A percentile compares a stretch with the other conserved stretches of the same genome.
Evolutionary conservation across 345 rosid genomes (phyloP).

Genomic region (Lepidium didymum): DNA sequence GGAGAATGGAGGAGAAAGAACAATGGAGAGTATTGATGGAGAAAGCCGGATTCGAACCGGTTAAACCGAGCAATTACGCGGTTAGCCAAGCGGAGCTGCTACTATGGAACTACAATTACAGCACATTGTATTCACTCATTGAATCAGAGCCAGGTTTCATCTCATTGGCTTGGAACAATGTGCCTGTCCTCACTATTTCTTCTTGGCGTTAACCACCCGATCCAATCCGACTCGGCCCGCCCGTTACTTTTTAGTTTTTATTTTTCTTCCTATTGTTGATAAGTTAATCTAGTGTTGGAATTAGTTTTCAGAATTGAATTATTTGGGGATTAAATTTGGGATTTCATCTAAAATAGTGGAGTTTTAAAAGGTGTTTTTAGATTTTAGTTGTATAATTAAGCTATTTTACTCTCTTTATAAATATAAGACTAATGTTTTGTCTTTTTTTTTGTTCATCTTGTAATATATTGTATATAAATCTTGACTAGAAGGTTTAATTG

Average conservation of each 20-base stretch:
- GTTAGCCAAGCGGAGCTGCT: conserved; percentile 69
- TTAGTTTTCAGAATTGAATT: not conserved
- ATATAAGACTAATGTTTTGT: not conserved
- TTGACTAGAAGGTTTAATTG: not conserved
- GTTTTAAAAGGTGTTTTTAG: not conserved
- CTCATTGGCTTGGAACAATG: conserved; percentile 70
- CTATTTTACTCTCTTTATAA: not conserved
- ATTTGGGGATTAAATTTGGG: not conserved
- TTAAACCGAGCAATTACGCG: conserved; percentile 65
- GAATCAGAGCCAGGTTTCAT: conserved; percentile 63
- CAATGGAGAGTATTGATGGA: conserved; percentile 66
- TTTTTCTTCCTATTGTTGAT: not conserved
- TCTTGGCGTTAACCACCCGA: conserved; percentile 57
- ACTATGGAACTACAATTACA: conserved; percentile 71
- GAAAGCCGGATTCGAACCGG: conserved; percentile 52
- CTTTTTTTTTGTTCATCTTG: not conserved
- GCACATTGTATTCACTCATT: conserved; percentile 47
- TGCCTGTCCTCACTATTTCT: conserved; percentile 75
- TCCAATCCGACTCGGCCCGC: not conserved
- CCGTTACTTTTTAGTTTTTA: not conserved
- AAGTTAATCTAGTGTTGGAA: not conserved
- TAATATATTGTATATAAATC: not conserved
- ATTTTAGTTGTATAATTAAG: not conserved
- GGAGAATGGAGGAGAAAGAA: conserved; percentile 59
- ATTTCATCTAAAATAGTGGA: not conserved